Evolutionary conservation across 345 rosid genomes (phyloP), one percentile per base, ranked within the genome.

Genomic region (Mangifera indica): DNA sequence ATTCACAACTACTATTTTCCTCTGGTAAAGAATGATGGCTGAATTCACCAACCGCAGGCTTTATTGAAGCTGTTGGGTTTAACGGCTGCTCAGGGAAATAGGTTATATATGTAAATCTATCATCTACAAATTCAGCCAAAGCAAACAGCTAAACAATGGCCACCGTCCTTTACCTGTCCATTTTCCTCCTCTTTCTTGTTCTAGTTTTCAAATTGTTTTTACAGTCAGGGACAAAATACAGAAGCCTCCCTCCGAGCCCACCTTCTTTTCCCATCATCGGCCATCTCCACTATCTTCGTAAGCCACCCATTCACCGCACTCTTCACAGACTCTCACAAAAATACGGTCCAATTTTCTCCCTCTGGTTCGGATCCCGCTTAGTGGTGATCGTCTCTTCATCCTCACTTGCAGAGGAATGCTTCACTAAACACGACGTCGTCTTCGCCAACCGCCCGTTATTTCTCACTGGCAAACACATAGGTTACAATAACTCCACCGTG

Each of bases 221-320:
- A 11, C 40, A n/a, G 6, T 61, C 45, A 14, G 55, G 34, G 37
- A 52, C 64, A 3, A 25, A 32, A 17, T 11, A 15, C 25, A 20
- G 49, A 24, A 77, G 70, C 10, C 75, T 49, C n/a, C 82, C 84
- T 17, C 86, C 86, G 3, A 53, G 80, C 57, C 83, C 86, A 8
- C 69, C 73, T 15, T 58, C 76, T 14, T 66, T 80, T 34, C 86
- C 86, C 8, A 7, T 83, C 46, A 42, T 80, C 1, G 86, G 86
- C 25, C 81, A 83, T 61, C 78, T 83, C 42, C 80, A 37, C 1
- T 37, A 78, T 75, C 80, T 69, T 37, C 46, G 80, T 5, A 80
- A 67, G 32, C 77, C 54, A 32, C 83, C 83, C 9, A 24, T 75
- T 24, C 76, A 80, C 66, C 75, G 74, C 21, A 63, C 64, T 18